These are phyloP conservation scores for Tulasnella sp. DNA, from an alignment of 768 basidiomycete genomes.

Conservation along the genomic window DNA sequence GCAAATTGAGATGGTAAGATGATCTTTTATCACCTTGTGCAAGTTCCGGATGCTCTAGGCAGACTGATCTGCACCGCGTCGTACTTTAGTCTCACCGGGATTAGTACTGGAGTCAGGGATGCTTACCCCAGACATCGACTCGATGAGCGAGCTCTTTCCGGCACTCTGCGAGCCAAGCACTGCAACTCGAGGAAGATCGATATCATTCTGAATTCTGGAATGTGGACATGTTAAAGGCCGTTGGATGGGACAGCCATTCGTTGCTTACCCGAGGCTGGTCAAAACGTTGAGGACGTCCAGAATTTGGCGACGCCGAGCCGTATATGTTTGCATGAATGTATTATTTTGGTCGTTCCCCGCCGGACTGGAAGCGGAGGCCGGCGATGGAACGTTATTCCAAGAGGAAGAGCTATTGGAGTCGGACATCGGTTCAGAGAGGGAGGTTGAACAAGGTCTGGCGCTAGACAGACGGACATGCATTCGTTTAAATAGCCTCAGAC, in stretches of 20 bases:
- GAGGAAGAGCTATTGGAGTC: neutral
- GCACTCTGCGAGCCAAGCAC: conserved; percentile 74
- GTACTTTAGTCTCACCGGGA: too few species aligned
- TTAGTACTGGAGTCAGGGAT: neutral
- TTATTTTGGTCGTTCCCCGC: neutral
- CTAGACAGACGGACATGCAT: neutral
- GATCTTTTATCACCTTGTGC: conserved; percentile 53
- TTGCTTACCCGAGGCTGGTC: neutral
- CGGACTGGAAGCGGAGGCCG: neutral
- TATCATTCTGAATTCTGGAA: conserved; percentile 41
- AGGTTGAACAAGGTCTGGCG: neutral
- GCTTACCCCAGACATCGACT: conserved; percentile 54
- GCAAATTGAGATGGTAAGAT: neutral
- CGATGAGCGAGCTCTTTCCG: conserved; percentile 74
- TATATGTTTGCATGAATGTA: neutral
- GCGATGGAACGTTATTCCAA: neutral
- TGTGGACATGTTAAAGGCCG: neutral
- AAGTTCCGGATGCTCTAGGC: conserved; percentile 66
- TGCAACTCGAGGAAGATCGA: conserved; percentile 69
- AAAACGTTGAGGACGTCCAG: conserved; percentile 11
- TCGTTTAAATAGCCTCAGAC: neutral
- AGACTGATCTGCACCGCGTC: conserved; percentile 48
- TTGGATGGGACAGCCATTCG: neutral
- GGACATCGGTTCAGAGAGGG: neutral
- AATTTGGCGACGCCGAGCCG: neutral